A percentile compares a stretch with the other conserved stretches of the same genome.
phyloP scores from a whole-genome alignment of 2,329 filamentous ascomycete genomes.

The Fusarium nematophilum region DNA sequence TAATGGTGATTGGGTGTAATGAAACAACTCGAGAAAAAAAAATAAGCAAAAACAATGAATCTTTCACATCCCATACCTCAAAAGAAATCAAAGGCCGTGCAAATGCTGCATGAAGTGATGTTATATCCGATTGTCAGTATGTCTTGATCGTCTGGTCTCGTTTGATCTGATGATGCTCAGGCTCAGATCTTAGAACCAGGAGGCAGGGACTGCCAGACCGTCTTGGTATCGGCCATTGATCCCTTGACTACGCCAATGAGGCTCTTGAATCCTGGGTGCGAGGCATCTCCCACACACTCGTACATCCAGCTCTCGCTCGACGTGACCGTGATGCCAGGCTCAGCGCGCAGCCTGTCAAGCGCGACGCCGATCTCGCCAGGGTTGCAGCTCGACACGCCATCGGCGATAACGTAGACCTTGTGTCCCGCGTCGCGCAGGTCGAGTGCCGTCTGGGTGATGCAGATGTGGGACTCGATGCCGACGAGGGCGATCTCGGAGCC shows the following conservation, averaged over 20 bases:
- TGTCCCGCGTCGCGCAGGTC: conserved; percentile 82
- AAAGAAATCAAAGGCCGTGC: no score
- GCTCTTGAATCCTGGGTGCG: conserved; percentile 75
- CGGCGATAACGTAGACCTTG: conserved; percentile 86
- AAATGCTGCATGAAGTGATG: conserved; percentile 4
- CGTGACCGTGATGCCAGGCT: conserved; percentile 79
- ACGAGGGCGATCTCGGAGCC: conserved; percentile 77
- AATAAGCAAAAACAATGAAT: conserved; percentile 4
- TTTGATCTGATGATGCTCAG: not conserved
- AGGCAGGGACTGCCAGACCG: conserved; percentile 71
- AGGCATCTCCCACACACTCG: conserved; percentile 88
- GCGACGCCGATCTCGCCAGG: conserved; percentile 83
- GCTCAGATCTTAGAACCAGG: conserved; percentile 66
- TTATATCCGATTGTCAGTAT: not conserved
- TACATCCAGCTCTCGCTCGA: conserved; percentile 92
- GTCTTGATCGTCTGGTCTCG: not conserved
- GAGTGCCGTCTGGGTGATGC: conserved; percentile 90
- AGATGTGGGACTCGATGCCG: conserved; percentile 94
- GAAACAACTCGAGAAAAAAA: conserved; percentile 11
- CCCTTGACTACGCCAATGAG: conserved; percentile 85
- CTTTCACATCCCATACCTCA: not conserved
- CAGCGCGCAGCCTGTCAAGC: conserved; percentile 77
- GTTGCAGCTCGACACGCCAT: conserved; percentile 91
- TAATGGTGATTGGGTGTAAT: conserved; percentile 29
- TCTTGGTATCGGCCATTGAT: conserved; percentile 75